Conservation (phyloP, 2,329 filamentous ascomycete genomes). For the Grosmannia clavigera region DNA sequence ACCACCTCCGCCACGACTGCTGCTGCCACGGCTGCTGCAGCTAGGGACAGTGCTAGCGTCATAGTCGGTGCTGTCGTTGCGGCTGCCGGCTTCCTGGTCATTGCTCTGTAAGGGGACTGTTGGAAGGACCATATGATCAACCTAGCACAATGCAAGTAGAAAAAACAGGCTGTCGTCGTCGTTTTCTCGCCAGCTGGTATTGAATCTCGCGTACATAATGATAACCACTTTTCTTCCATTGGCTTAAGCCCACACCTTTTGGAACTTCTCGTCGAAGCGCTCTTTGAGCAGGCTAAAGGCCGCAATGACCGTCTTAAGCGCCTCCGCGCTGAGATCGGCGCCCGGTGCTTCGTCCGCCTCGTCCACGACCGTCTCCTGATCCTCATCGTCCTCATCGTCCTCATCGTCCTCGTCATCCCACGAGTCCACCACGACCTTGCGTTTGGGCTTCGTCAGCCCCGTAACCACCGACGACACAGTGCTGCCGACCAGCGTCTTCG, state of each 20-base stretch:
- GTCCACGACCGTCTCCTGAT: background rate
- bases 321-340: slow-evolving; percentile 26
- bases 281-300: slow-evolving; percentile 44
- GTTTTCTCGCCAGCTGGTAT: too few relatives aligned
- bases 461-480: too few relatives aligned
- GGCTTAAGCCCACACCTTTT: slow-evolving; percentile 42
- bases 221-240: too few relatives aligned
- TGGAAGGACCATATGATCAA: background rate
- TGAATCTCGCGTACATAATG: too few relatives aligned
- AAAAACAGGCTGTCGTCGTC: too few relatives aligned
- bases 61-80: background rate
- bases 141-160: too few relatives aligned
- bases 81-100: background rate
- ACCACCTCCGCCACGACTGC: background rate
- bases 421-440: background rate
- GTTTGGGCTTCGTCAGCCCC: background rate
- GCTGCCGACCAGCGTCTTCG: background rate
- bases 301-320: slow-evolving; percentile 41
- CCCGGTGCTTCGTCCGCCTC: background rate
- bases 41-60: background rate
- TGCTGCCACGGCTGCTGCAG: background rate
- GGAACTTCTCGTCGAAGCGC: slow-evolving; percentile 54
- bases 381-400: background rate
- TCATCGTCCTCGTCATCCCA: background rate
- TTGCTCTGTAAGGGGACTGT: background rate